phyloP scores from a whole-genome alignment of 2,329 filamentous ascomycete species.

The Ceratocystis harringtonii region DNA sequence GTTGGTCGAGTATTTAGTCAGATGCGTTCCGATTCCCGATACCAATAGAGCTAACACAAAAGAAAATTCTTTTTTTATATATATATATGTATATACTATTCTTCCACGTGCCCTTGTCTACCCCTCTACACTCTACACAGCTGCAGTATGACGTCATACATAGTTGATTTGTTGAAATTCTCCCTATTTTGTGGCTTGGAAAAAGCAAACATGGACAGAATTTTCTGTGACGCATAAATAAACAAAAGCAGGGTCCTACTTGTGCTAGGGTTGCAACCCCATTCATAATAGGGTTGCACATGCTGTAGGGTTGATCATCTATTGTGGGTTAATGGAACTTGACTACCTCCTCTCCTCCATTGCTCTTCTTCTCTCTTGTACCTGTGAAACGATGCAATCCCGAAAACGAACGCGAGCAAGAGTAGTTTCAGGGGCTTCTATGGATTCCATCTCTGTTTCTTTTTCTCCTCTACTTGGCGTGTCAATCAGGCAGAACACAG shows the following conservation, averaged over 20 bases:
- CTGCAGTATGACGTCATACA: not conserved
- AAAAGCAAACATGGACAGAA: not conserved
- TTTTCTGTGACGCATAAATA: not conserved
- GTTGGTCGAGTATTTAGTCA: not conserved
- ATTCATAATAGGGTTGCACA: not conserved
- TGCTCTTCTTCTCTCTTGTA: too few relatives aligned
- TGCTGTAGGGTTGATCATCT: not conserved
- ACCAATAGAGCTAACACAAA: not conserved
- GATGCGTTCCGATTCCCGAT: not conserved
- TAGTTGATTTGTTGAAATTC: not conserved
- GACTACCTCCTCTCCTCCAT: too few relatives aligned
- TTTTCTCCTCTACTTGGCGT: too few relatives aligned
- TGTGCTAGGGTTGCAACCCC: not conserved
- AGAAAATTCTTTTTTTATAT: not conserved
- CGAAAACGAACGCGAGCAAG: conserved; percentile 17
- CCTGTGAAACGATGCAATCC: not conserved
- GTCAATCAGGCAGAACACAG: too few relatives aligned
- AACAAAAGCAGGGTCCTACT: not conserved
- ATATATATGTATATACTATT: not conserved
- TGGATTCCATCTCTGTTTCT: not conserved
- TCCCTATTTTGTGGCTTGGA: not conserved
- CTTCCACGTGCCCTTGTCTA: not conserved
- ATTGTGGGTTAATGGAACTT: too few relatives aligned
- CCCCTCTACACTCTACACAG: not conserved
- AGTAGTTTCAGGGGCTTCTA: not conserved